Evolutionary conservation across 2,329 filamentous ascomycete genomes (phyloP), one percentile per base, ranked within the genome.

Genomic region (Colletotrichum sp.): DNA sequence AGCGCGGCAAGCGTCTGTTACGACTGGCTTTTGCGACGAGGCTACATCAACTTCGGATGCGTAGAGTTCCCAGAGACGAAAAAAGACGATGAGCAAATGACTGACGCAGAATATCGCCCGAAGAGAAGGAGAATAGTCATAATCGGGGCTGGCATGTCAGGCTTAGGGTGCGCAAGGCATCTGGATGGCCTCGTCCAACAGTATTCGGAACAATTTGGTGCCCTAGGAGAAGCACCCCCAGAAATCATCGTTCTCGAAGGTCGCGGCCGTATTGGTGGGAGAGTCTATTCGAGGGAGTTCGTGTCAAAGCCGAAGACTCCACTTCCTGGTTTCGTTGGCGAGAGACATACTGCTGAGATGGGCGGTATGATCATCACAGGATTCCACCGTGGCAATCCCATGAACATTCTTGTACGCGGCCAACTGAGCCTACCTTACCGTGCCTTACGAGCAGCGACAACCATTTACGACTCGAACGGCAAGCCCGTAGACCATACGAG

Each of bases 361-460:
- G 97, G 97, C 33, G 97, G 96, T 69, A 98, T 99, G 88, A 98
- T 99, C 74, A 95, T 99, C 75, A 98, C 97, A 38, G 97, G 97
- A 1, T 99, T 98, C 81, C 95, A 98, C 77, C 91, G 95, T 77
- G 97, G 97, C 21, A 99, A 99, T 78, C 97, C 97, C 7, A 86
- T 99, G 78, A 97, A 98, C 81, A 91, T 96, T 63, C 91, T 99
- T 73, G 92, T 99, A 70, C 93, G 97, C 77, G 96, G 95, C 18
- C 97, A 99, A 83, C 89, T 99, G 63, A 94, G 93, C 31, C 89
- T 99, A 24, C 92, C 92, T 18, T 98, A 98, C 81, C 95, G 98
- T 82, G 88, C 93, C 29, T 87, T 99, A 74, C 93, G 92, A 76
- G 87, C 91, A n/a, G 90, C 92, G 51, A 96, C 96, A 18, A 97